A percentile compares a stretch with the other conserved stretches of the same genome.
These are phyloP conservation scores for Yamadazyma insecticola DNA, from an alignment of 805 yeast species.

Conservation along the genomic window DNA sequence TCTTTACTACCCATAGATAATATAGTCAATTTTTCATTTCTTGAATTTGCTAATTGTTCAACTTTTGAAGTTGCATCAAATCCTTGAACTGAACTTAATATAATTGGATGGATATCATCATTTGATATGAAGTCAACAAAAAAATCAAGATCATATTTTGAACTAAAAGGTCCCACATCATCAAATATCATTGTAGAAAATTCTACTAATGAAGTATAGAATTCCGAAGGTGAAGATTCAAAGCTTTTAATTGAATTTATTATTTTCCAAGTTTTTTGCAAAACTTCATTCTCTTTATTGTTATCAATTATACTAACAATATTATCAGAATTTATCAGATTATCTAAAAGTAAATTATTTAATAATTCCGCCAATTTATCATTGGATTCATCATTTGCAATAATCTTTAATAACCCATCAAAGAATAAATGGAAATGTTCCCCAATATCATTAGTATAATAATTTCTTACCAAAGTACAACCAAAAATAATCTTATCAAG, in stretches of 20 bases:
- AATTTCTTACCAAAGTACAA: conserved; percentile 27
- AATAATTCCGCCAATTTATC: background rate
- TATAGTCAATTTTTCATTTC: conserved; percentile 24
- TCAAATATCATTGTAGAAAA: conserved; percentile 20
- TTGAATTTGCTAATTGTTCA: conserved; percentile 34
- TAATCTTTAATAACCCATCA: conserved; percentile 1
- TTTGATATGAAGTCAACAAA: conserved; percentile 18
- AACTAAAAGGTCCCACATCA: conserved; percentile 23
- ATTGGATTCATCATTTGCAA: conserved; percentile 1
- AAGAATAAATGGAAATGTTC: conserved; percentile 14
- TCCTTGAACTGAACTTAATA: conserved; percentile 57
- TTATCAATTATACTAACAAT: background rate
- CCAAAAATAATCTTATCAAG: conserved; percentile 45
- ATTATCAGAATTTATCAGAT: conserved; percentile 1
- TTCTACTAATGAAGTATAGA: conserved; percentile 13
- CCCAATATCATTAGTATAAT: conserved; percentile 21
- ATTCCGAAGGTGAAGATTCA: conserved; percentile 2
- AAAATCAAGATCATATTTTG: conserved; percentile 27
- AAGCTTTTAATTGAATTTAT: background rate
- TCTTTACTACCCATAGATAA: conserved; percentile 77
- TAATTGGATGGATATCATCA: conserved; percentile 29
- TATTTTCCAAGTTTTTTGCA: background rate
- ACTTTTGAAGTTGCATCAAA: conserved; percentile 63
- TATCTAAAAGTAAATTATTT: conserved; percentile 3
- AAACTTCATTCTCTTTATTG: conserved; percentile 5